Evolutionary conservation across 305 asterid species (phyloP).

Genomic region (Fraxinus paxiana): DNA sequence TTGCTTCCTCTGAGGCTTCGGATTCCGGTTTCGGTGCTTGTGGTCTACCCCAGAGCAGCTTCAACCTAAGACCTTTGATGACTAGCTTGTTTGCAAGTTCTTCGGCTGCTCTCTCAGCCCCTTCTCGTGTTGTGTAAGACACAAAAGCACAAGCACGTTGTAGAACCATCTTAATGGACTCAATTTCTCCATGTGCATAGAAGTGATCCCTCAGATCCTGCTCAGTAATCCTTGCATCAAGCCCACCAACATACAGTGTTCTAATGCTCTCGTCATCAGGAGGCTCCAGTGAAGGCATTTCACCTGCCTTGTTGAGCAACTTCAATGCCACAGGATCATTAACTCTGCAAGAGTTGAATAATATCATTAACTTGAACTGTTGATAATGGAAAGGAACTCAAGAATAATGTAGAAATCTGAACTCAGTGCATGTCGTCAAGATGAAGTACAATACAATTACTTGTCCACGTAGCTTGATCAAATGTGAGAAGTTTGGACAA

Average conservation of each 20-base stretch:
- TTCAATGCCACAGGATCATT: slow-evolving; percentile 94
- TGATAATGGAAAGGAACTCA: neutral
- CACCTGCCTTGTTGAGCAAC: slow-evolving; percentile 88
- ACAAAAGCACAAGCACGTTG: slow-evolving; percentile 92
- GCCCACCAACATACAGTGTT: slow-evolving; percentile 88
- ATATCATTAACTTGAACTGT: neutral
- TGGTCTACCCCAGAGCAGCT: slow-evolving; percentile 89
- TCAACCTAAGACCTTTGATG: slow-evolving; percentile 76
- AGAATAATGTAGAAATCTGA: neutral
- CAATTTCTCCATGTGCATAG: slow-evolving; percentile 91
- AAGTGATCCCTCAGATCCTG: slow-evolving; percentile 85
- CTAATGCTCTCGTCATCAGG: slow-evolving; percentile 90
- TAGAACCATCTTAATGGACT: slow-evolving; percentile 79
- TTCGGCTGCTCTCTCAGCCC: slow-evolving; percentile 94
- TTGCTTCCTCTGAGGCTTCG: slow-evolving; percentile 64
- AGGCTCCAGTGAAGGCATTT: slow-evolving; percentile 94
- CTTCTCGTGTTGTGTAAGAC: slow-evolving; percentile 90
- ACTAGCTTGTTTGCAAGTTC: slow-evolving; percentile 82
- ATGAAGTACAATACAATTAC: neutral
- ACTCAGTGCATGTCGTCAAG: neutral
- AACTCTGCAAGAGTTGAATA: slow-evolving; percentile 43
- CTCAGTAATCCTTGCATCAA: slow-evolving; percentile 75
- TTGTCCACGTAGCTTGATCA: neutral
- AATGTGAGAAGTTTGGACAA: neutral
- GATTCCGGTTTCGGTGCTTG: slow-evolving; percentile 60